Conservation (phyloP, 345 rosid genomes). For the Hirschfeldia incana region DNA sequence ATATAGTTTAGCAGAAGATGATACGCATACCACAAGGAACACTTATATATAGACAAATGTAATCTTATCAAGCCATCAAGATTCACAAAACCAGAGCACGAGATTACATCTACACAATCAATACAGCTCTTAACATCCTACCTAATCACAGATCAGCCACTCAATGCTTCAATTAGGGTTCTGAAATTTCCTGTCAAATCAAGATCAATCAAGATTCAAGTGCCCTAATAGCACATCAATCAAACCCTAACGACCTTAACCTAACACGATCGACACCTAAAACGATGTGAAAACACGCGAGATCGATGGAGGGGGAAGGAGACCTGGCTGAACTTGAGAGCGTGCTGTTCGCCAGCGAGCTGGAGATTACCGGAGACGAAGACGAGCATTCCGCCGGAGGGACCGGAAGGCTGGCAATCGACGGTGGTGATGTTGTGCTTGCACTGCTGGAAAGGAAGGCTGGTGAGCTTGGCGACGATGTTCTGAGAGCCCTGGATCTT, state of each 20-base stretch:
- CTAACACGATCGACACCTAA: slow-evolving; percentile 1
- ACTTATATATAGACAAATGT: no score
- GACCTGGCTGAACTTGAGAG: slow-evolving; percentile 98
- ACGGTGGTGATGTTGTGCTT: slow-evolving; percentile 83
- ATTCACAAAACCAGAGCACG: background rate
- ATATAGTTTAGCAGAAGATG: no score
- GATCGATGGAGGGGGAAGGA: background rate
- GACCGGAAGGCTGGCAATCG: slow-evolving; percentile 95
- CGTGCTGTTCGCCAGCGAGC: slow-evolving; percentile 90
- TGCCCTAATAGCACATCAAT: slow-evolving; percentile 33
- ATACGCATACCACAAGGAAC: no score
- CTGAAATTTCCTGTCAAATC: background rate
- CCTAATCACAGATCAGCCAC: slow-evolving; percentile 4
- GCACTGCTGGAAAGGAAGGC: slow-evolving; percentile 95
- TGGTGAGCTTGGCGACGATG: slow-evolving; percentile 80
- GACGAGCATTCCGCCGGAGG: slow-evolving; percentile 83
- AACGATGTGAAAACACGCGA: background rate
- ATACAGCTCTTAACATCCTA: background rate
- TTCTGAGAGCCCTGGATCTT: slow-evolving; percentile 74
- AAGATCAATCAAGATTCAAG: slow-evolving; percentile 12
- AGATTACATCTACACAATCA: background rate
- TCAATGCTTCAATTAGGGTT: background rate
- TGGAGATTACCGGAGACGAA: slow-evolving; percentile 91
- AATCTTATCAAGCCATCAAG: background rate
- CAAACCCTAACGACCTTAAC: background rate